These are phyloP conservation scores for Pichia sp. DNA, from an alignment of 1,139 yeast species.

Conservation along the genomic window DNA sequence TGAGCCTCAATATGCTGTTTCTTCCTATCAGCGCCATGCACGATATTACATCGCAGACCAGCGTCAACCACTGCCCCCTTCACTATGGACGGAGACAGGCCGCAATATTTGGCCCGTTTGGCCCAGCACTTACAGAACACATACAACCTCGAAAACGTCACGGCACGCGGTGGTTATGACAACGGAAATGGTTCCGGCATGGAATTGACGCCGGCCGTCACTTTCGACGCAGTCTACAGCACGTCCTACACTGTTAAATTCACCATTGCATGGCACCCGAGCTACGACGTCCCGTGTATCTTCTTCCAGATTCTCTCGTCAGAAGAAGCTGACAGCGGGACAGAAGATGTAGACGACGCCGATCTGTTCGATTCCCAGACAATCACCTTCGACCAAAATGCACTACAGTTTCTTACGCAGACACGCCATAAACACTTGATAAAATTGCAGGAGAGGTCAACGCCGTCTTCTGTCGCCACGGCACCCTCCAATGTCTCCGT, in stretches of 20 bases:
- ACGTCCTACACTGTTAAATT: not conserved
- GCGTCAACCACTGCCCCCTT: not conserved
- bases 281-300: slow-evolving; percentile 4
- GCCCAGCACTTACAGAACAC: not conserved
- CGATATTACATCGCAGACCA: too few species aligned
- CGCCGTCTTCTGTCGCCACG: not conserved
- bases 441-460: not conserved
- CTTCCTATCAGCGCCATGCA: too few species aligned
- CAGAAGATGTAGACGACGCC: not conserved
- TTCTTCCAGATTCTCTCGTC: slow-evolving; percentile 1
- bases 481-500: not conserved
- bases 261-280: not conserved
- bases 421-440: not conserved
- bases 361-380: not conserved
- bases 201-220: not conserved
- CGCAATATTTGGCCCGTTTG: not conserved
- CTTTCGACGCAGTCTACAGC: not conserved
- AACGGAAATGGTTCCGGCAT: not conserved
- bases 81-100: not conserved
- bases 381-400: not conserved
- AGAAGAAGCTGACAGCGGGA: not conserved
- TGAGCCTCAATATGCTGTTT: too few species aligned
- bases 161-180: not conserved
- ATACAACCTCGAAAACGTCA: not conserved
- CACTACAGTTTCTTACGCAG: not conserved